phyloP scores from a whole-genome alignment of 345 rosid species.

The Lepidium africanum region DNA sequence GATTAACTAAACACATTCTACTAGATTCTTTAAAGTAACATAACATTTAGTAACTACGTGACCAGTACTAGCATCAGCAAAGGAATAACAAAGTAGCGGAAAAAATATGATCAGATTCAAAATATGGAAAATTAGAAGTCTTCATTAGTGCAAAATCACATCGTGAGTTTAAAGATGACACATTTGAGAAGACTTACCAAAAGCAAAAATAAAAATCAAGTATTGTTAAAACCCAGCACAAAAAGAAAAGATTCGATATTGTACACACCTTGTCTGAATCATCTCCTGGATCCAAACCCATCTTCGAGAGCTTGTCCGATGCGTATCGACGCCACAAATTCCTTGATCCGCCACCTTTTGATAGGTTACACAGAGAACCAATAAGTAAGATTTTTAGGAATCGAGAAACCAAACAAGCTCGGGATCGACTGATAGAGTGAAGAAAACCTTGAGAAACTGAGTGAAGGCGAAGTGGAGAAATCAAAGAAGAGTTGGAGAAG shows the following conservation, averaged over 20 bases:
- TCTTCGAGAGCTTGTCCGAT: constrained; percentile 37
- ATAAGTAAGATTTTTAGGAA: background rate
- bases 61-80: background rate
- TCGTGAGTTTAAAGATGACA: background rate
- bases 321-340: constrained; percentile 33
- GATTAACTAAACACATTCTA: background rate
- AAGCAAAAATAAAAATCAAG: background rate
- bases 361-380: background rate
- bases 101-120: background rate
- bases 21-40: background rate
- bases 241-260: background rate
- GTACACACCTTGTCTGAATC: constrained; percentile 44
- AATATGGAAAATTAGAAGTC: background rate
- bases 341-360: constrained; percentile 28
- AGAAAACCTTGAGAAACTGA: constrained; percentile 29
- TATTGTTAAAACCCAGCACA: background rate
- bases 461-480: constrained; percentile 13
- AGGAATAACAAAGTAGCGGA: background rate
- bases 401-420: background rate
- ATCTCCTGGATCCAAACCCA: constrained; percentile 20
- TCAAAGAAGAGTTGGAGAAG: constrained; percentile 4
- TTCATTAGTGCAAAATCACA: background rate
- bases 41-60: too few species aligned
- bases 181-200: background rate
- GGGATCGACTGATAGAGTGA: background rate